Base-by-base conservation (phyloP, 768 basidiomycete species). In the Boletus rubropictus region DNA sequence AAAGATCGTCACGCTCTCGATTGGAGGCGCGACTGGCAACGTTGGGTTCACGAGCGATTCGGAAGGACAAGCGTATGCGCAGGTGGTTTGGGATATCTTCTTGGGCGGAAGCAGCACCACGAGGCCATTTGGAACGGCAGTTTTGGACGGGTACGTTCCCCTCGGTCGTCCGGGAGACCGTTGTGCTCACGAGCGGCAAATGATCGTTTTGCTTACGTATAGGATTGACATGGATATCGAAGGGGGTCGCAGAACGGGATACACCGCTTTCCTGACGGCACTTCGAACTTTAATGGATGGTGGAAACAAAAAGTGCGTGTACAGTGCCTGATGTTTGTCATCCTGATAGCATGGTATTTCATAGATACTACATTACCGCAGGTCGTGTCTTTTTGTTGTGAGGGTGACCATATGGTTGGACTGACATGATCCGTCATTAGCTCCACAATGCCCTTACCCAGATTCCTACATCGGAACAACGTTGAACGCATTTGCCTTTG, bases 61-160 rank as follows among this genome's bases (percentile, higher is more conserved):
- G 2, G 76, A 84, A 54, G 86, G 79, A 2, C 56, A 64, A 11
- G 61, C 70, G 4, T 87, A 84, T 59, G 85, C 80, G 0, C 70
- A 81, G 43, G 80, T 78, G 0, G 78, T 89, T 42, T 88, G 86
- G 86, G 42, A 65, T 41, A 49, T 84, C 40, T 86, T 87, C 63
- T 68, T 88, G 24, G 86, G 84, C 8, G 83, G 84, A 15, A 70
- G 69, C 1, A 79, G 76, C 48, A 60, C 61, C 22, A 84, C 78
- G 14, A 74, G 86, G 49, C 86, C 86, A 0, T 89, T 89, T 55
- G 86, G 86, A 21, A 64, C 54, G 49, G 86, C 84, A 3, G 73
- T 86, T 41, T 70, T 89, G 21, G 86, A 88, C 54, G 86, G 86
- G 84, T 85, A 35, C 14, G 61, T 42, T 6, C 18, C 14, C 4